Conservation (phyloP, 208 protist species). For the Tritrichomonas musculus region DNA sequence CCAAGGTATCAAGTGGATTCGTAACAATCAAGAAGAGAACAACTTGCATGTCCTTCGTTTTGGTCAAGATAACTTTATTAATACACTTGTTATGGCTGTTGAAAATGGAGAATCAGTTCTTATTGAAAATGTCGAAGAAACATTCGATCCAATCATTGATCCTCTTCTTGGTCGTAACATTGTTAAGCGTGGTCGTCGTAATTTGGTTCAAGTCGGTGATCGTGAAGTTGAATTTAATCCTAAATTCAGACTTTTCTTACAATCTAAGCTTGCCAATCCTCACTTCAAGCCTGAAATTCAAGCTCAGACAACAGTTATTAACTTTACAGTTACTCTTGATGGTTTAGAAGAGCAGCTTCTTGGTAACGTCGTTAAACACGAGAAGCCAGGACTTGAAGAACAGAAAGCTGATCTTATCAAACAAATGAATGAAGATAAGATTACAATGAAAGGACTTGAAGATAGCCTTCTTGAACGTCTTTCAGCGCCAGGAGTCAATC, state of each 20-base stretch:
- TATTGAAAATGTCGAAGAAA: slow-evolving; percentile 85
- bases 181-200: slow-evolving; percentile 75
- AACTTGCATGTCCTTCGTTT: slow-evolving; percentile 78
- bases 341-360: slow-evolving; percentile 96
- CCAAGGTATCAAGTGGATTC: slow-evolving; percentile 92
- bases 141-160: slow-evolving; percentile 89
- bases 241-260: slow-evolving; percentile 87
- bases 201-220: neutral
- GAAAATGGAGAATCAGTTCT: slow-evolving; percentile 61
- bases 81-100: slow-evolving; percentile 57
- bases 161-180: slow-evolving; percentile 78
- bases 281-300: slow-evolving; percentile 96
- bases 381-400: slow-evolving; percentile 90
- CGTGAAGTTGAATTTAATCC: slow-evolving; percentile 63
- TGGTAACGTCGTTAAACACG: slow-evolving; percentile 87
- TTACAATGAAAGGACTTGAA: slow-evolving; percentile 90
- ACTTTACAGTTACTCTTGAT: slow-evolving; percentile 94
- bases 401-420: slow-evolving; percentile 76
- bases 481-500: neutral
- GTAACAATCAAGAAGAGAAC: slow-evolving; percentile 66
- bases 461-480: slow-evolving; percentile 83
- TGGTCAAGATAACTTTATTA: slow-evolving; percentile 71
- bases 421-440: slow-evolving; percentile 94
- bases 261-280: slow-evolving; percentile 95
- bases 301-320: slow-evolving; percentile 93